These are phyloP conservation scores for Solanum neorickii DNA, from an alignment of 257 asterid genomes.

Conservation along the genomic window DNA sequence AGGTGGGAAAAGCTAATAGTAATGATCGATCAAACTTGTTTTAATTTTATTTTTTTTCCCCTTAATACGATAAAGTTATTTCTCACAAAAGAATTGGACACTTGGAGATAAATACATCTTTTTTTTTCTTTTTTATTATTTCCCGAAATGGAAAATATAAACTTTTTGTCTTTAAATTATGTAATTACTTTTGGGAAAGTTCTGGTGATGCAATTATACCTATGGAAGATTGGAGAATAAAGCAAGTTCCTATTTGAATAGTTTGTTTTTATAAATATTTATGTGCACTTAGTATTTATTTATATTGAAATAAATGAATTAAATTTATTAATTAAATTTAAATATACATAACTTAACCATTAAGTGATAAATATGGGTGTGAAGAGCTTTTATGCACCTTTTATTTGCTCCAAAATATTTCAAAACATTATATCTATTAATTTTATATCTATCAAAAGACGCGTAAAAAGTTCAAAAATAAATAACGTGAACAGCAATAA, in stretches of 20 bases:
- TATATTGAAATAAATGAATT: background rate
- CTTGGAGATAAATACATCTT: background rate
- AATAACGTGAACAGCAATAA: background rate
- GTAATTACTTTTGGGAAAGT: background rate
- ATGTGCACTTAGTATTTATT: background rate
- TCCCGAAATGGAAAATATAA: background rate
- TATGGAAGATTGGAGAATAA: background rate
- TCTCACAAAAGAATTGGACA: background rate
- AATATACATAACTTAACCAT: background rate
- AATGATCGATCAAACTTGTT: background rate
- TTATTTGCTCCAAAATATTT: background rate
- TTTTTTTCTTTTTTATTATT: background rate
- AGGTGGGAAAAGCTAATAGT: background rate
- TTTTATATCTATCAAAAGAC: background rate
- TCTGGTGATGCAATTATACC: background rate
- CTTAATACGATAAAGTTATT: background rate
- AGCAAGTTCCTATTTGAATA: background rate
- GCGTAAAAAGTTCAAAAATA: background rate
- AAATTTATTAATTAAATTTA: background rate
- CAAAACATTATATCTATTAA: background rate
- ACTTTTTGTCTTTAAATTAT: background rate
- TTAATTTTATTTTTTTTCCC: background rate
- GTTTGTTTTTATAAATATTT: background rate
- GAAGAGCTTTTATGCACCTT: background rate
- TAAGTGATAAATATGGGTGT: background rate